These are phyloP conservation scores for Trifolium subterraneum DNA, from an alignment of 306 rosid species.

Conservation along the genomic window DNA sequence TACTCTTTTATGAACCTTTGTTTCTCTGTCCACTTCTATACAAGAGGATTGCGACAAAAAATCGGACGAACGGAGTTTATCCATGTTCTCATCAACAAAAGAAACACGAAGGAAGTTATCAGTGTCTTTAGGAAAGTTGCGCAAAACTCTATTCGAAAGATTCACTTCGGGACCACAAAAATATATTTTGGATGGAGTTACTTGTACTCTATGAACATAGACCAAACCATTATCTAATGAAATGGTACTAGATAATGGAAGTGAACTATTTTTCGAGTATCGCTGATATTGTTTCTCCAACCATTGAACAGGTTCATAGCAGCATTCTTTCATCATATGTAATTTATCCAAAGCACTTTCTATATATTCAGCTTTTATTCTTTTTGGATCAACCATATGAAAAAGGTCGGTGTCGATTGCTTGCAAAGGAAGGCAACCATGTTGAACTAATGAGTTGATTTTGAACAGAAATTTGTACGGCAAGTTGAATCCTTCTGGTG, in stretches of 20 bases:
- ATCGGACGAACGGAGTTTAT: conserved; percentile 60
- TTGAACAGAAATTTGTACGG: conserved; percentile 65
- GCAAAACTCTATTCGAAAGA: conserved; percentile 81
- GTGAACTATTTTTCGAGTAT: conserved; percentile 53
- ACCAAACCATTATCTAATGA: conserved; percentile 70
- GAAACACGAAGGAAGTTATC: conserved; percentile 83
- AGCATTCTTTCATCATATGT: conserved; percentile 54
- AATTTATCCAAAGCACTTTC: conserved; percentile 65
- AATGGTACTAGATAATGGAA: conserved; percentile 38
- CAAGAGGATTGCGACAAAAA: conserved; percentile 48
- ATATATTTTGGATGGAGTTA: conserved; percentile 71
- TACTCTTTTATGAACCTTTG: conserved; percentile 60
- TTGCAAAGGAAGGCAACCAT: conserved; percentile 68
- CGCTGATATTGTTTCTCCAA: conserved; percentile 56
- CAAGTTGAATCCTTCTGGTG: conserved; percentile 55
- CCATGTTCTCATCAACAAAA: conserved; percentile 81
- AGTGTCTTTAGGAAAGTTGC: conserved; percentile 45
- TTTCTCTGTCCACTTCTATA: conserved; percentile 46
- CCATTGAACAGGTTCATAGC: conserved; percentile 74
- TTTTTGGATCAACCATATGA: conserved; percentile 54
- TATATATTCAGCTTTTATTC: conserved; percentile 43
- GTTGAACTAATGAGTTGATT: conserved; percentile 60
- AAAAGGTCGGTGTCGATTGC: conserved; percentile 50
- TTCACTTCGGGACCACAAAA: conserved; percentile 80
- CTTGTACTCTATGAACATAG: conserved; percentile 69